A percentile compares a stretch with the other conserved stretches of the same genome.
These are phyloP conservation scores for Penicillium sumatraense DNA, from an alignment of 2,329 filamentous ascomycete species.

Conservation along the genomic window DNA sequence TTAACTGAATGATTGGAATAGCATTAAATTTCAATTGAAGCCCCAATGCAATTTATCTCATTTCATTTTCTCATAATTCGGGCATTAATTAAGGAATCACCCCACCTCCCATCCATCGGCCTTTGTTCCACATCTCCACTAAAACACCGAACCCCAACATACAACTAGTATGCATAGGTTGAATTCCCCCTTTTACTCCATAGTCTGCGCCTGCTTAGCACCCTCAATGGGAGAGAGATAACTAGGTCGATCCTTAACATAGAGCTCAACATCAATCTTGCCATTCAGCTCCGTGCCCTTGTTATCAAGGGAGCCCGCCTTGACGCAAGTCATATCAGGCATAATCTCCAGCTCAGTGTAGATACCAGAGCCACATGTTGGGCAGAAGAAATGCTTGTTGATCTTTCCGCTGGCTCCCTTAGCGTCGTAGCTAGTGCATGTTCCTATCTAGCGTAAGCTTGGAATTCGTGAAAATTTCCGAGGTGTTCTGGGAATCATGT, in stretches of 20 bases:
- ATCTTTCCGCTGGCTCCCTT: slow-evolving; percentile 57
- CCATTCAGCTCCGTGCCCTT: slow-evolving; percentile 50
- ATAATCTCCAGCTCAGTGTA: slow-evolving; percentile 60
- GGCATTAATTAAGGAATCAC: too few relatives aligned
- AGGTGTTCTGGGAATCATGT: background rate
- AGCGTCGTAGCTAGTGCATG: slow-evolving; percentile 54
- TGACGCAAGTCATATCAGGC: slow-evolving; percentile 56
- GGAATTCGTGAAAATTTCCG: background rate
- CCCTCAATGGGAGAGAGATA: slow-evolving; percentile 51
- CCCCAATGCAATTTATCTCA: too few relatives aligned
- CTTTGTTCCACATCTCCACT: background rate
- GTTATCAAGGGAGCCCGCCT: slow-evolving; percentile 57
- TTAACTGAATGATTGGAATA: too few relatives aligned
- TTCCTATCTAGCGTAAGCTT: slow-evolving; percentile 37
- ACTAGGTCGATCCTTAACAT: slow-evolving; percentile 54
- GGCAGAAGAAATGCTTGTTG: slow-evolving; percentile 62
- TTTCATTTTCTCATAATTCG: background rate
- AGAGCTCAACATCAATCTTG: slow-evolving; percentile 58
- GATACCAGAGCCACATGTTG: slow-evolving; percentile 55
- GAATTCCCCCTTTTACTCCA: slow-evolving; percentile 18
- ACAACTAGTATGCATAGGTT: too few relatives aligned
- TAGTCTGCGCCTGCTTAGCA: slow-evolving; percentile 52
- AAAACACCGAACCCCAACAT: slow-evolving; percentile 4
- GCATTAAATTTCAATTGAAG: too few relatives aligned
- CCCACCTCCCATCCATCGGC: background rate